Percentiles rank a stretch among this genome's conserved stretches.
phyloP scores from a whole-genome alignment of 1,139 yeast genomes.

The Magnusiomyces suaveolens region DNA sequence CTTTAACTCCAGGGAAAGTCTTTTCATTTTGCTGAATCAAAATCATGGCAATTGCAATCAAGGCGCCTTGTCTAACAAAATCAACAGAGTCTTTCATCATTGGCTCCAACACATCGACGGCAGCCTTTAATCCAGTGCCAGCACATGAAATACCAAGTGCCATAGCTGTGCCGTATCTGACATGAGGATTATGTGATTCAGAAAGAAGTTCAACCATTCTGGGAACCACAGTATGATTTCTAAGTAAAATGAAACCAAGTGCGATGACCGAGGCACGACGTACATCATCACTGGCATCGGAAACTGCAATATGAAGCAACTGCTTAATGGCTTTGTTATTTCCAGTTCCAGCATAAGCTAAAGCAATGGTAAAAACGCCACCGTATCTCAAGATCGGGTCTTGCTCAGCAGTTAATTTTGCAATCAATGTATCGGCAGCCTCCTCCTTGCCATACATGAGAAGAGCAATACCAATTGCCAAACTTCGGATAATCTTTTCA shows the following conservation, averaged over 20 bases:
- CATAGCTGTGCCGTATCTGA: slow-evolving; percentile 95
- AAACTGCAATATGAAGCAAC: slow-evolving; percentile 84
- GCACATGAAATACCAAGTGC: slow-evolving; percentile 97
- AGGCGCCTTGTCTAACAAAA: slow-evolving; percentile 96
- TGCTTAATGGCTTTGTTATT: slow-evolving; percentile 78
- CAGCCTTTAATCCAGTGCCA: slow-evolving; percentile 81
- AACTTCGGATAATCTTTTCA: slow-evolving; percentile 86
- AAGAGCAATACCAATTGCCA: slow-evolving; percentile 82
- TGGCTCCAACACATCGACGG: slow-evolving; percentile 87
- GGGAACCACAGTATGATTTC: slow-evolving; percentile 90
- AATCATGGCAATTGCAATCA: slow-evolving; percentile 86
- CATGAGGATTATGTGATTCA: slow-evolving; percentile 95
- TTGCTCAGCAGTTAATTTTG: slow-evolving; percentile 59
- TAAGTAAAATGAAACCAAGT: slow-evolving; percentile 83
- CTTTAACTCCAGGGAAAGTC: slow-evolving; percentile 68
- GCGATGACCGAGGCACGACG: slow-evolving; percentile 93
- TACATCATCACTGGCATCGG: slow-evolving; percentile 93
- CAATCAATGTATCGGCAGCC: slow-evolving; percentile 64
- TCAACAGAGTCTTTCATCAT: slow-evolving; percentile 90
- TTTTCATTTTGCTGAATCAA: slow-evolving; percentile 89
- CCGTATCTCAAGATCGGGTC: slow-evolving; percentile 87
- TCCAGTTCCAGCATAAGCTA: slow-evolving; percentile 96
- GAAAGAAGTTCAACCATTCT: slow-evolving; percentile 87
- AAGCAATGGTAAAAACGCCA: slow-evolving; percentile 86
- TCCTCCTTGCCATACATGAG: slow-evolving; percentile 81